Evolutionary conservation across 768 basidiomycete genomes (phyloP), one percentile per base, ranked within the genome.

Genomic region (Tulasnella sp.): DNA sequence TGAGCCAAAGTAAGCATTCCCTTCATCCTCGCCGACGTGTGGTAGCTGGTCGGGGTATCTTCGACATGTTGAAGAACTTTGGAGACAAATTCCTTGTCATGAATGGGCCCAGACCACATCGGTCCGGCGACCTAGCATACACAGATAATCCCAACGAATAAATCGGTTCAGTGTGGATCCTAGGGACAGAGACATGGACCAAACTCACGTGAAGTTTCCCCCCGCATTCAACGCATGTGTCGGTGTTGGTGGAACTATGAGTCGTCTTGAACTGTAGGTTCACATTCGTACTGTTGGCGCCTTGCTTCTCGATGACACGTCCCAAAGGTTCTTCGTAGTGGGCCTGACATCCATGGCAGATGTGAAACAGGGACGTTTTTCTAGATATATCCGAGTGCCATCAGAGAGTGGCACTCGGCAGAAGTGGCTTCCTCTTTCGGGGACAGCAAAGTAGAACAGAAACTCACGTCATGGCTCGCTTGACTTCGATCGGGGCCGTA

Each of bases 91-190:
- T 74, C 75, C 1, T 73, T 65, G 68, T 92, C 79, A 67, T 99
- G 96, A 23, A 99, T 72, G 1, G 85, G 81, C 1, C 86, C 93
- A 4, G 86, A 83, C 96, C 96, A 98, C 88, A 99, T 94, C 0
- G 96, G 96, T 1, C 96, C 96, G 19, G 87, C 90, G 34, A 93
- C 68, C 91, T 95, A 63, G 21, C 4, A 24, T 19, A 50, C 24
- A 2, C 17, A 24, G 3, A n/a, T n/a, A n/a, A n/a, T n/a, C n/a
- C n/a, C 24, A 4, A 30, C 26, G 8, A 1, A 23, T 38, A 43
- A 23, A 15, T 15, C 27, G 11, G 44, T 17, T 58, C 52, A 55
- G 47, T 43, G 42, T 13, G 27, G 13, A 24, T 21, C 27, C 13
- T 44, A 17, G 19, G 17, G 2, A 48, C 5, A 23, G 45, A 48